Evolutionary conservation across 371 early-diverging fungal species (phyloP), one percentile per base, ranked within the genome.

Genomic region (Mortierella sp.): DNA sequence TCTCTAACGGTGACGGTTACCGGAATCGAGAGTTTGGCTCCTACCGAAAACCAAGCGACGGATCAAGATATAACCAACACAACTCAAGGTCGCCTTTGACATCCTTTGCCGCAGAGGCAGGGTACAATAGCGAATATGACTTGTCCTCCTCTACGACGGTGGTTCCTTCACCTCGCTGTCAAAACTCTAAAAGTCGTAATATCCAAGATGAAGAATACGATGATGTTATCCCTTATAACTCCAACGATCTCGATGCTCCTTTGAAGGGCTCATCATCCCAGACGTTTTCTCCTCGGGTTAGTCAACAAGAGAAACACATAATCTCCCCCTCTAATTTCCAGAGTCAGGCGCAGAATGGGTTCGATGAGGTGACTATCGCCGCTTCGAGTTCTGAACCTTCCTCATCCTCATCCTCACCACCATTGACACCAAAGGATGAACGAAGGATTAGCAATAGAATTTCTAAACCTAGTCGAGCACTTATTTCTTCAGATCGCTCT

Each of bases 81-180:
- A 63, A 58, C 67, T 70, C 71, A 4, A 61, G 72, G 16, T 77
- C 72, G 11, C 72, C 72, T 0, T 47, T 77, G 69, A 68, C 77
- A 0, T 72, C 77, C 40, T 65, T 61, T 58, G 65, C 69, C 4
- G 65, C 60, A 41, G 69, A 69, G 19, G 41, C 69, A 4, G 77
- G 77, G 6, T 69, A 67, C 45, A 32, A 28, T 63, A 70, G 69
- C 45, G 77, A 72, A 3, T 65, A 63, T 19, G 72, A 71, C 58
- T 58, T 70, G n/a, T 55, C 58, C 38, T 22, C 48, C 36, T 33
- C 69, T 38, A 36, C 22, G 4, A 66, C 62, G 15, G 62, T 57
- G 5, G 28, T 47, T 24, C 40, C 38, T 4, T 6, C 50, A 10
- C 43, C 65, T 13, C 19, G 53, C 36, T 62, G 16, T 52, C 68